phyloP scores from a whole-genome alignment of 2,329 filamentous ascomycete species.

The Penicillium sp. region DNA sequence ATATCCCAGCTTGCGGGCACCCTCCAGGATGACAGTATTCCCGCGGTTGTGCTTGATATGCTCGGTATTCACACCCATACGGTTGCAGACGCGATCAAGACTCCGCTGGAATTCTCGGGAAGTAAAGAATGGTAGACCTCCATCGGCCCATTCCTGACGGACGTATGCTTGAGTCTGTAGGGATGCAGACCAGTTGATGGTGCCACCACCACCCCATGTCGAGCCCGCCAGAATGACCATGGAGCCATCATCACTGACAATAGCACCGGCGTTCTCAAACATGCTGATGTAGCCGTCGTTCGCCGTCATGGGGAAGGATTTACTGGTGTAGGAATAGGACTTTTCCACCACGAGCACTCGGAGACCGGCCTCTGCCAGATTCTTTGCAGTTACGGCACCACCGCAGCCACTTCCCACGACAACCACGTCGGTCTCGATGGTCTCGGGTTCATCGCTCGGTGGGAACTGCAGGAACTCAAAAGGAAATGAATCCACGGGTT shows the following conservation, averaged over 20 bases:
- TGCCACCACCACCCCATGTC: slow-evolving; percentile 80
- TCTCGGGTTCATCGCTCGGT: slow-evolving; percentile 50
- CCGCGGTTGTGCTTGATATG: slow-evolving; percentile 67
- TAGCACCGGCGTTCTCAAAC: slow-evolving; percentile 63
- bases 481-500: slow-evolving; percentile 48
- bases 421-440: slow-evolving; percentile 73
- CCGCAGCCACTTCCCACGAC: slow-evolving; percentile 85
- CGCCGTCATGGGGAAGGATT: slow-evolving; percentile 70
- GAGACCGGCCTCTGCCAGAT: slow-evolving; percentile 70
- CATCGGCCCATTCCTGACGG: slow-evolving; percentile 71
- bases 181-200: slow-evolving; percentile 74
- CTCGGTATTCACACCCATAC: slow-evolving; percentile 68
- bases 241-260: slow-evolving; percentile 54
- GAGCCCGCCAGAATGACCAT: slow-evolving; percentile 63
- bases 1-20: slow-evolving; percentile 69
- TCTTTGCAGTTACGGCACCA: slow-evolving; percentile 74
- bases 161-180: slow-evolving; percentile 70
- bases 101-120: slow-evolving; percentile 70
- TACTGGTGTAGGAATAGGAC: slow-evolving; percentile 67
- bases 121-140: slow-evolving; percentile 68
- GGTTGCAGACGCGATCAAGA: slow-evolving; percentile 70
- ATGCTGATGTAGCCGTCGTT: slow-evolving; percentile 58
- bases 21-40: slow-evolving; percentile 70
- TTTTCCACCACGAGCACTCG: slow-evolving; percentile 79
- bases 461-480: slow-evolving; percentile 58